Percentiles rank a stretch among this genome's conserved stretches.
Evolutionary conservation across 2,329 filamentous ascomycete species (phyloP).

Genomic region (Rutstroemia sp.): DNA sequence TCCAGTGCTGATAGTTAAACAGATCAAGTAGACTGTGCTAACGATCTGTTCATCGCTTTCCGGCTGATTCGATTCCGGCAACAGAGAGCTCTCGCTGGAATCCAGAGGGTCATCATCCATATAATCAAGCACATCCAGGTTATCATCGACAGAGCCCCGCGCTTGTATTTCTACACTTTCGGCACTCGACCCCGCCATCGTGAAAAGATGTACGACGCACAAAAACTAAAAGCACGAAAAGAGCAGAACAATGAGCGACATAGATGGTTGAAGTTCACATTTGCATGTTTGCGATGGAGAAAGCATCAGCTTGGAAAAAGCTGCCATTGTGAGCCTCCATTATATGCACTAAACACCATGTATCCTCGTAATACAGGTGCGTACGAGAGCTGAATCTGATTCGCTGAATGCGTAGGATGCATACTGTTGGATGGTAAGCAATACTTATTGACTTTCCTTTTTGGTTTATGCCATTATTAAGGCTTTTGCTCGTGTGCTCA

Average conservation of each 20-base stretch:
- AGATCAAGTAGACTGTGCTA: background rate
- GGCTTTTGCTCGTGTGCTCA: no score
- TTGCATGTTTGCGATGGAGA: no score
- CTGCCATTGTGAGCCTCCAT: background rate
- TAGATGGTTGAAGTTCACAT: no score
- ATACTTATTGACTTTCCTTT: no score
- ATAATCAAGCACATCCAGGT: background rate
- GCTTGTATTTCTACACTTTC: background rate
- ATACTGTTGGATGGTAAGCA: background rate
- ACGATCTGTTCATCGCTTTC: background rate
- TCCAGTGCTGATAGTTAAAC: slow-evolving; percentile 7
- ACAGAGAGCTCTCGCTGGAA: background rate
- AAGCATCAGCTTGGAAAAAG: background rate
- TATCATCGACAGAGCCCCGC: background rate
- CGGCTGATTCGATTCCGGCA: background rate
- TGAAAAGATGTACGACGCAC: no score
- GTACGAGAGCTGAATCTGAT: background rate
- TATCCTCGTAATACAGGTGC: background rate
- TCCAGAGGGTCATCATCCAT: background rate
- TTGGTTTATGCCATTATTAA: no score
- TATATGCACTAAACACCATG: background rate
- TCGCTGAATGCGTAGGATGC: slow-evolving; percentile 1
- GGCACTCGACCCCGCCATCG: background rate
- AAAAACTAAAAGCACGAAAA: no score
- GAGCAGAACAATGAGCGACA: no score